A percentile compares a stretch with the other conserved stretches of the same genome.
phyloP scores from a whole-genome alignment of 2,329 filamentous ascomycete species.

The Helotiales sp. region DNA sequence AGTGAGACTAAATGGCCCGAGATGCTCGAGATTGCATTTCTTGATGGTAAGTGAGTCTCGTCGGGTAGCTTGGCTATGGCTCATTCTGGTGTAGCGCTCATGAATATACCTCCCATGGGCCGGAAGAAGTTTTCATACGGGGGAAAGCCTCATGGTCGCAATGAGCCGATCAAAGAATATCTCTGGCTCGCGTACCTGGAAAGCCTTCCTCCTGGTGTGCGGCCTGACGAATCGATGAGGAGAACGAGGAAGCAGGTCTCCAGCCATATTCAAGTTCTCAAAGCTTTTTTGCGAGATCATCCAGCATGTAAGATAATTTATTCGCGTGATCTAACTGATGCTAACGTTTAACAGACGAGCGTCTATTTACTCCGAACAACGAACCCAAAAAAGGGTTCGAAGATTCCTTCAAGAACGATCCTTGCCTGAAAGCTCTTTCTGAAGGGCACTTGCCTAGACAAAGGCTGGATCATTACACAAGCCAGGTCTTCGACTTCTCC shows the following conservation, averaged over 20 bases:
- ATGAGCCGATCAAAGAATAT: constrained; percentile 73
- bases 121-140: constrained; percentile 69
- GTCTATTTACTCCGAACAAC: constrained; percentile 61
- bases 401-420: constrained; percentile 67
- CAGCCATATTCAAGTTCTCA: constrained; percentile 74
- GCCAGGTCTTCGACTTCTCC: constrained; percentile 31
- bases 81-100: constrained; percentile 56
- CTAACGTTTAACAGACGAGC: constrained; percentile 46
- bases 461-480: constrained; percentile 28
- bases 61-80: not conserved
- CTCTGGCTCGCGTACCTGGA: constrained; percentile 57
- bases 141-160: constrained; percentile 67
- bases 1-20: constrained; percentile 67
- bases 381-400: constrained; percentile 58
- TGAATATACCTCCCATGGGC: constrained; percentile 69
- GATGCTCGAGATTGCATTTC: constrained; percentile 67
- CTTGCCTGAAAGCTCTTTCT: constrained; percentile 63
- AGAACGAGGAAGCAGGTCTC: constrained; percentile 67
- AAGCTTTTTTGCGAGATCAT: constrained; percentile 67
- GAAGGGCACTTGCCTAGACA: constrained; percentile 46
- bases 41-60: constrained; percentile 61
- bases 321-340: not conserved
- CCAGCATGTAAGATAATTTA: constrained; percentile 60
- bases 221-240: constrained; percentile 52
- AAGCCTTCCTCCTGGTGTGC: constrained; percentile 51